These are phyloP conservation scores for Epithemia pelagica DNA, from an alignment of 108 stramenopile species.

Conservation along the genomic window DNA sequence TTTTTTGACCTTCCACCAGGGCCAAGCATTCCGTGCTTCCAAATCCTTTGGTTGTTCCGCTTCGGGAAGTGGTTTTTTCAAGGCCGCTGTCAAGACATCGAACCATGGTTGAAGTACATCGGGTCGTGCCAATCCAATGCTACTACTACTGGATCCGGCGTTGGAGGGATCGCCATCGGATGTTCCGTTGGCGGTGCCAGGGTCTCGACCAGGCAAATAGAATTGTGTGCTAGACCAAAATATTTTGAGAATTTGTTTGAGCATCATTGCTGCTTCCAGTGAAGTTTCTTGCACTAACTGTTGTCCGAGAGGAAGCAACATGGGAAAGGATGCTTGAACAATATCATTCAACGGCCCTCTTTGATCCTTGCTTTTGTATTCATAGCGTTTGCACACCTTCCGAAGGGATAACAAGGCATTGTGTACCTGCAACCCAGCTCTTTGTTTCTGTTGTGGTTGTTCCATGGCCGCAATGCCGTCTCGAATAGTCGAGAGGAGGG, in stretches of 20 bases:
- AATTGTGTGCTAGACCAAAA: constrained; percentile 97
- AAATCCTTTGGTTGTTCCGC: constrained; percentile 70
- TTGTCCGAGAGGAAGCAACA: constrained; percentile 75
- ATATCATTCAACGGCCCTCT: constrained; percentile 89
- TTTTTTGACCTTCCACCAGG: constrained; percentile 99
- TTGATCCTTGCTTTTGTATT: constrained; percentile 90
- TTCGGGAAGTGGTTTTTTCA: constrained; percentile 77
- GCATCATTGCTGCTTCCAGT: constrained; percentile 87
- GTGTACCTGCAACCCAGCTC: constrained; percentile 66
- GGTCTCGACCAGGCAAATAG: constrained; percentile 65
- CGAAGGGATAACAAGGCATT: constrained; percentile 90
- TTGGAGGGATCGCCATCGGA: constrained; percentile 23
- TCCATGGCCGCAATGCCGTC: constrained; percentile 42
- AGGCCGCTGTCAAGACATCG: constrained; percentile 55
- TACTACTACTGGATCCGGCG: constrained; percentile 13
- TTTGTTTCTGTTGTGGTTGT: constrained; percentile 16
- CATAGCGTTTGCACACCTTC: constrained; percentile 94
- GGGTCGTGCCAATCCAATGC: constrained; percentile 54
- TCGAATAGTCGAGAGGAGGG: constrained; percentile 73
- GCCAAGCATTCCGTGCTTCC: constrained; percentile 89
- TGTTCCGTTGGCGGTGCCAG: constrained; percentile 12
- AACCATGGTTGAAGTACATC: constrained; percentile 87
- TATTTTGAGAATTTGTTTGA: constrained; percentile 94
- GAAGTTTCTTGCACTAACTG: constrained; percentile 59
- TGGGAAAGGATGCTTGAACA: constrained; percentile 75